Evolutionary conservation across 2,329 filamentous ascomycete genomes (phyloP), one percentile per base, ranked within the genome.

Genomic region (Nemania sp.): DNA sequence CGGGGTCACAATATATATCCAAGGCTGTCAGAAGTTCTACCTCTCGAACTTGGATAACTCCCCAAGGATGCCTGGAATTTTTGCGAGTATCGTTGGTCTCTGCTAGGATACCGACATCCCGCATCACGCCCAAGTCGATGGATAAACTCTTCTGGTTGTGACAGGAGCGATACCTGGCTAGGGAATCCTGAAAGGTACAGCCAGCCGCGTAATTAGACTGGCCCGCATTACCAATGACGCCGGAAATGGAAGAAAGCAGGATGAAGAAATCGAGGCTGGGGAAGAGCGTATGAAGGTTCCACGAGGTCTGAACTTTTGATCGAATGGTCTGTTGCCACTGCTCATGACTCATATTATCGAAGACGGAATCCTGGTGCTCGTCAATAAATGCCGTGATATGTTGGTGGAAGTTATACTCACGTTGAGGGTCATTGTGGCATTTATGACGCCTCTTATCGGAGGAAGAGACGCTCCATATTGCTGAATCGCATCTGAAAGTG

Each of bases 391-490:
- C 26, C 26, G 12, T 28, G 6, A 6, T 28, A 12, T 31, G n/a
- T 33, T n/a, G n/a, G 9, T 31, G 15, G 4, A 9, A 30, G 2
- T 33, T 7, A 8, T 11, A 22, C 60, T 55, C 3, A 41, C 48
- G 11, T 65, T 49, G 1, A 72, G 61, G 1, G 76, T 71, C 73
- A 77, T 75, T 1, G 73, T 70, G 3, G 66, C 65, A 34, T 78
- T 73, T 26, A 79, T 65, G 12, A 76, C 66, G 7, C 76, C 76
- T 24, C 64, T 61, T 17, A 78, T 68, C 0, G 72, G 73, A 4
- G 61, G 61, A 55, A 61, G 57, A 2, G 34, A 54, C 6, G 26
- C 11, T 2, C 14, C 46, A 20, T 49, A 59, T 14, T 59, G 47
- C 12, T 59, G 46, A 9, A 65, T 50, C 1, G 55, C 46, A 6